A percentile compares a stretch with the other conserved stretches of the same genome.
Conservation (phyloP, 176 grass and related monocot genomes). For the Carex parvula region DNA sequence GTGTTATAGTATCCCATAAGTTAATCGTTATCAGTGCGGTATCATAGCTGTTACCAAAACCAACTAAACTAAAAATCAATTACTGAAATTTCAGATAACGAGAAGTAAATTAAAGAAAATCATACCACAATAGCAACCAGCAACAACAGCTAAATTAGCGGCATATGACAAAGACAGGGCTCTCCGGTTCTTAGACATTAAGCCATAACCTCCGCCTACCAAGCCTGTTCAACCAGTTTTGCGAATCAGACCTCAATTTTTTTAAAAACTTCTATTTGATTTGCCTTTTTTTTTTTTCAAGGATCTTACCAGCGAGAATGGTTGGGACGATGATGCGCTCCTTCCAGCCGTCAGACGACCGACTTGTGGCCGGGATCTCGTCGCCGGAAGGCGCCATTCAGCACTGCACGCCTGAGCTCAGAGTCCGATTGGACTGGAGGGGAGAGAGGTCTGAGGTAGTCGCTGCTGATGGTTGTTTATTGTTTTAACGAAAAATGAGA, state of each 20-base stretch:
- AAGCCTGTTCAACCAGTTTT: conserved; percentile 35
- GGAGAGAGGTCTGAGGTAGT: background rate
- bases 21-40: background rate
- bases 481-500: background rate
- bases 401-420: background rate
- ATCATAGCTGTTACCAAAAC: background rate
- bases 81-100: background rate
- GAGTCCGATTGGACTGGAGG: background rate
- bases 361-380: background rate
- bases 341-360: conserved; percentile 43
- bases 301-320: conserved; percentile 37
- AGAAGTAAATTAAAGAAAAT: background rate
- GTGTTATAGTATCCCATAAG: background rate
- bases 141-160: conserved; percentile 51
- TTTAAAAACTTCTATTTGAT: background rate
- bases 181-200: conserved; percentile 52
- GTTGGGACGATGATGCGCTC: conserved; percentile 59
- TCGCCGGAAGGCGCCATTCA: conserved; percentile 29
- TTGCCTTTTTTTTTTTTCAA: background rate
- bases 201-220: conserved; percentile 51
- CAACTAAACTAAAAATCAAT: background rate
- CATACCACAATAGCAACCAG: conserved; percentile 79
- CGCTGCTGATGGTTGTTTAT: background rate
- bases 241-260: conserved; percentile 7
- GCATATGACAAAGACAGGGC: conserved; percentile 55